Percentiles rank a stretch among this genome's conserved stretches.
Evolutionary conservation across 2,329 filamentous ascomycete species (phyloP).

Genomic region (Talaromyces sp.): DNA sequence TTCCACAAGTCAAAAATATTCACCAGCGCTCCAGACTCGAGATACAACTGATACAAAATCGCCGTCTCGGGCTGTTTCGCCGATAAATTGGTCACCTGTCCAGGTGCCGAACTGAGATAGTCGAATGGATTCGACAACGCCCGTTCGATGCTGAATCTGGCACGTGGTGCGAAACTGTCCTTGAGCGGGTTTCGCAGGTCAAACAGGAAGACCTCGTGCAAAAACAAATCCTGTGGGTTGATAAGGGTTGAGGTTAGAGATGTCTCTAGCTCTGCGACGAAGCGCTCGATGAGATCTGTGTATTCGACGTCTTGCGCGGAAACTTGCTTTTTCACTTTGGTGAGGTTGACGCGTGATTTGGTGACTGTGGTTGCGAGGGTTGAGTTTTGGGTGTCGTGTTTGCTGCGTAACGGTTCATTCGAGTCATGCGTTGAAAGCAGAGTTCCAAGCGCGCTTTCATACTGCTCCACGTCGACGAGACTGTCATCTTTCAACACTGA

Average conservation of each 20-base stretch:
- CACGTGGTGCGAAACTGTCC: constrained; percentile 53
- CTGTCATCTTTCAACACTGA: constrained; percentile 27
- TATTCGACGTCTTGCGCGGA: constrained; percentile 51
- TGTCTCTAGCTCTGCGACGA: constrained; percentile 31
- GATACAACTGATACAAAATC: constrained; percentile 57
- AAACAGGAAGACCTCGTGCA: constrained; percentile 54
- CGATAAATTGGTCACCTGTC: constrained; percentile 32
- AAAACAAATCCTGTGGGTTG: constrained; percentile 44
- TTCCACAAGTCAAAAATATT: constrained; percentile 58
- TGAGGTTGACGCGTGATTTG: constrained; percentile 52
- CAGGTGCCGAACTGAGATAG: constrained; percentile 47
- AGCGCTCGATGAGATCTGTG: constrained; percentile 45
- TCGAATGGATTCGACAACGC: constrained; percentile 55
- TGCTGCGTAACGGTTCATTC: constrained; percentile 58
- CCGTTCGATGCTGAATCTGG: constrained; percentile 54
- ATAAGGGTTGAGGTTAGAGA: constrained; percentile 44
- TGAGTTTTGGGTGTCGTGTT: constrained; percentile 62
- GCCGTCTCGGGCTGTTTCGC: constrained; percentile 53
- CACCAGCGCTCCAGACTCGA: constrained; percentile 56
- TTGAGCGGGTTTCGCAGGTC: constrained; percentile 52
- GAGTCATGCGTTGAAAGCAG: constrained; percentile 41
- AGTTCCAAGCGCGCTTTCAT: constrained; percentile 43
- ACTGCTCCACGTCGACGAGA: constrained; percentile 30
- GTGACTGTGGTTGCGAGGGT: constrained; percentile 54
- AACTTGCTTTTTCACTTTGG: constrained; percentile 50